These are phyloP conservation scores for Pezicula radicicola DNA, from an alignment of 2,329 filamentous ascomycete genomes.

Conservation along the genomic window DNA sequence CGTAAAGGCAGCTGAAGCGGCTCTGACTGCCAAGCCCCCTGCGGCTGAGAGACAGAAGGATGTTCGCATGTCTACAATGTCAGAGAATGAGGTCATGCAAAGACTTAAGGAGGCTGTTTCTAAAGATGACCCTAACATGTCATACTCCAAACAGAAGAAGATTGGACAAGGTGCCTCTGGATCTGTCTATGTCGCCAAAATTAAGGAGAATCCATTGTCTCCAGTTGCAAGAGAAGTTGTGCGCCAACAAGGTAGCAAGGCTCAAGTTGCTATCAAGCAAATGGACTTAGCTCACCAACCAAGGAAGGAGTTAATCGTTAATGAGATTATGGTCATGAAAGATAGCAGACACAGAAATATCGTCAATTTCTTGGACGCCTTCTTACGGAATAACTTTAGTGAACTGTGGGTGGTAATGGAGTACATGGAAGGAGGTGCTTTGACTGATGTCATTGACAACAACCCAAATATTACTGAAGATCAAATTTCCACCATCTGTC, in stretches of 20 bases:
- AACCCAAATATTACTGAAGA: constrained; percentile 92
- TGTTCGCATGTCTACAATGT: constrained; percentile 98
- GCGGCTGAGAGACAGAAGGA: constrained; percentile 78
- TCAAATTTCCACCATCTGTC: constrained; percentile 95
- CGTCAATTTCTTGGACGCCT: constrained; percentile 97
- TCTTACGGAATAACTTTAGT: constrained; percentile 88
- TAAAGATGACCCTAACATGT: constrained; percentile 89
- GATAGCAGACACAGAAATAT: constrained; percentile 98
- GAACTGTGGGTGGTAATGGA: constrained; percentile 99
- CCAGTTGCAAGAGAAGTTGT: constrained; percentile 74
- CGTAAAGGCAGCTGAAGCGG: constrained; percentile 86
- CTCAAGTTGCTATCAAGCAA: constrained; percentile 97
- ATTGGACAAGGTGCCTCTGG: constrained; percentile 98
- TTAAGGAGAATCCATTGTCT: constrained; percentile 87
- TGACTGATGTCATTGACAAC: constrained; percentile 99
- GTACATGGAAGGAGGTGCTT: constrained; percentile 96
- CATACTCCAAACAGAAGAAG: constrained; percentile 99
- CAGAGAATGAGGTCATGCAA: constrained; percentile 94
- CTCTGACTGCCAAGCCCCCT: constrained; percentile 78
- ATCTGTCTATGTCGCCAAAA: constrained; percentile 95
- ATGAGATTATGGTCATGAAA: constrained; percentile 99
- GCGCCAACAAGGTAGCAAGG: constrained; percentile 73
- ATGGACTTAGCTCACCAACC: constrained; percentile 99
- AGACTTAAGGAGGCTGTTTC: constrained; percentile 92
- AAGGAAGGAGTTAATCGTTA: constrained; percentile 96